Base-by-base conservation (phyloP, 2,329 filamentous ascomycete species). In the Rhinocladiella mackenziei region DNA sequence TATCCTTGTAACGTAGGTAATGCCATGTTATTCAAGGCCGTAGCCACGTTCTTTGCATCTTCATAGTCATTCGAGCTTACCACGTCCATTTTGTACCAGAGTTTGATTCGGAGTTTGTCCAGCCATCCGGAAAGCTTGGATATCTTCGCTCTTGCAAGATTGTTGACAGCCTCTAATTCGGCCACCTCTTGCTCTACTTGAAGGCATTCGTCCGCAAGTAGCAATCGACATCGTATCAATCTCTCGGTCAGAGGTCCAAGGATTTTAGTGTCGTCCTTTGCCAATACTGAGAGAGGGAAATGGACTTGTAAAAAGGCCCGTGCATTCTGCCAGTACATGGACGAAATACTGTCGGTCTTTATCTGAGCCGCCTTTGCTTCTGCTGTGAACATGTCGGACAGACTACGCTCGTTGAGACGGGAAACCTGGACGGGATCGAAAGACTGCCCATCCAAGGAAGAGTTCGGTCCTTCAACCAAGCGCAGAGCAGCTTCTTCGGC, bases 31-130 rank as follows among this genome's bases (percentile, higher is more conserved):
- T 92, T 94, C 37, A 98, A 71, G 3, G 91, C 92, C 48, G 86
- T 77, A 4, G 89, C 86, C 34, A 97, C 83, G 53, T 91, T 87
- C 46, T 83, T 83, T 28, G 87, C 88, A 56, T 94, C 84, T 48
- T 92, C 86, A 58, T 96, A 97, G 7, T 82, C 80, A 36, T 82
- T 85, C 3, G 92, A 96, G 58, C 91, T 89, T 51, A 87, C 84
- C 19, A 97, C 89, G 63, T 96, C 89, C 1, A 86, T 91, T 48
- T 92, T 86, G 62, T 94, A 98, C 92, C 92, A 98, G 86, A 97
- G 95, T 72, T 97, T 97, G 63, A 95, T 86, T 30, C 92, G 80
- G 28, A 96, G 74, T 15, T 84, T 81, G 45, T 82, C 79, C 26
- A 92, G 74, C 4, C 80, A 79, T 46, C 75, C 74, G 74, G 87